Conservation (phyloP, 192 early-diverging fungal genomes). For the Linnemannia exigua region DNA sequence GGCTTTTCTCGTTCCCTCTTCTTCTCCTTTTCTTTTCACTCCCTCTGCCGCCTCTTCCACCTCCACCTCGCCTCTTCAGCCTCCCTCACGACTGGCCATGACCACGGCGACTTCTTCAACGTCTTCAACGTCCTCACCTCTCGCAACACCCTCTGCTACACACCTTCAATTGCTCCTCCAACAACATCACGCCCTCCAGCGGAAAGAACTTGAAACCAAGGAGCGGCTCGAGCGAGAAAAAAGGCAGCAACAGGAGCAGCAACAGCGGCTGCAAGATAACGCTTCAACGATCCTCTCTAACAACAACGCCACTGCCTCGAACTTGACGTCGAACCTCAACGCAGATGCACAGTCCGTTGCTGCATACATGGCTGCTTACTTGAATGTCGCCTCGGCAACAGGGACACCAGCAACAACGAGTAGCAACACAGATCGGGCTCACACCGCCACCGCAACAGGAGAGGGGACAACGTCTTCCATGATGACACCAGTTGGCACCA, state of each 20-base stretch:
- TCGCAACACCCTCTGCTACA: slow-evolving; percentile 5
- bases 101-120: slow-evolving; percentile 9
- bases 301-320: background rate
- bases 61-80: background rate
- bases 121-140: background rate
- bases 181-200: slow-evolving; percentile 49
- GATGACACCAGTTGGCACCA: background rate
- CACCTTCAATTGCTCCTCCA: slow-evolving; percentile 51
- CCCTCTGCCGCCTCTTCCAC: background rate
- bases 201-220: slow-evolving; percentile 32
- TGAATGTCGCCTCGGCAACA: slow-evolving; percentile 15
- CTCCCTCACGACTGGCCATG: background rate
- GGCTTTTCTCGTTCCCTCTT: background rate
- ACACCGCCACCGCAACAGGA: background rate
- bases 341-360: slow-evolving; percentile 53
- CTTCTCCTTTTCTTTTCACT: slow-evolving; percentile 9
- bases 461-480: background rate
- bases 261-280: background rate
- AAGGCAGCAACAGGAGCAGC: slow-evolving; percentile 9
- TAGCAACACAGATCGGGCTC: slow-evolving; percentile 29
- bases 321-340: slow-evolving; percentile 8
- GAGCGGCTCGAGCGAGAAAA: slow-evolving; percentile 26
- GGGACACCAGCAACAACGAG: background rate
- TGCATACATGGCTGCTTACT: slow-evolving; percentile 50
- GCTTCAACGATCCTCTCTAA: background rate